phyloP scores from a whole-genome alignment of 371 early-diverging fungal species.

The Agmasoma carcini region DNA sequence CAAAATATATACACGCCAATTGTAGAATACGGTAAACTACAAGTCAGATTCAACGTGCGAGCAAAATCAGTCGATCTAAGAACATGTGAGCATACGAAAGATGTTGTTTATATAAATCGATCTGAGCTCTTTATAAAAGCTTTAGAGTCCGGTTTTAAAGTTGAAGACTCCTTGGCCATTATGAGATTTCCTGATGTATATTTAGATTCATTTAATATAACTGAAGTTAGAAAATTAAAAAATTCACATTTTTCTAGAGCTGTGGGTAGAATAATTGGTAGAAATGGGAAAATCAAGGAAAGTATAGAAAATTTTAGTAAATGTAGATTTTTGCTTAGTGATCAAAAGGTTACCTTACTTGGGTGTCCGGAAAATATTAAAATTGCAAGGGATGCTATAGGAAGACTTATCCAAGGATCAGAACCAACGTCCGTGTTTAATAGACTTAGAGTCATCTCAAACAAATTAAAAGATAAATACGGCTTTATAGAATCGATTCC shows the following conservation, averaged over 20 bases:
- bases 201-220: conserved; percentile 83
- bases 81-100: conserved; percentile 55
- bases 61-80: conserved; percentile 71
- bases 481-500: conserved; percentile 42
- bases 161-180: conserved; percentile 76
- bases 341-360: conserved; percentile 83
- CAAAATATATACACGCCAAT: conserved; percentile 91
- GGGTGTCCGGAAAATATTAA: conserved; percentile 87
- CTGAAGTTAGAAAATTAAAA: conserved; percentile 84
- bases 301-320: conserved; percentile 86
- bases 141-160: conserved; percentile 79
- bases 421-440: conserved; percentile 88
- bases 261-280: conserved; percentile 93
- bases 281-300: conserved; percentile 86
- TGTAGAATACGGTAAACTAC: conserved; percentile 82
- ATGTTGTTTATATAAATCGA: conserved; percentile 67
- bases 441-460: conserved; percentile 44
- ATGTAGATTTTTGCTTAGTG: conserved; percentile 85
- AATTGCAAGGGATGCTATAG: conserved; percentile 83
- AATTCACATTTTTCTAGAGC: conserved; percentile 89
- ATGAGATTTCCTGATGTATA: conserved; percentile 60
- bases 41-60: conserved; percentile 81
- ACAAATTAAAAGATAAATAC: conserved; percentile 48
- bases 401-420: conserved; percentile 78
- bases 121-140: conserved; percentile 61